Evolutionary conservation across 805 yeast species (phyloP).

Genomic region (Ogataea dorogensis): DNA sequence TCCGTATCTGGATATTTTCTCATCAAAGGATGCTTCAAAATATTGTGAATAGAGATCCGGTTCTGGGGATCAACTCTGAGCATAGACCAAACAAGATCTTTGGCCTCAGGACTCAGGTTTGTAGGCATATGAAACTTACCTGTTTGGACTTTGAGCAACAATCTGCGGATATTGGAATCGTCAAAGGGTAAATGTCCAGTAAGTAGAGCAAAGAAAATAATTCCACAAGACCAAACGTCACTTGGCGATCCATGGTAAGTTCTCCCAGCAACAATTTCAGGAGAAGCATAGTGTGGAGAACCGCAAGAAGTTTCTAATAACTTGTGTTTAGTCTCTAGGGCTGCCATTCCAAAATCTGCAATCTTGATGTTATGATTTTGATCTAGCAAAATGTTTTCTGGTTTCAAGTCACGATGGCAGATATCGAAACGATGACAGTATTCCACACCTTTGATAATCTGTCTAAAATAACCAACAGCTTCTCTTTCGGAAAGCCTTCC

Average conservation of each 20-base stretch:
- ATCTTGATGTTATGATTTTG: constrained; percentile 64
- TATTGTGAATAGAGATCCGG: constrained; percentile 66
- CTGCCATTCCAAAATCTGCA: constrained; percentile 91
- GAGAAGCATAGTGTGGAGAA: constrained; percentile 87
- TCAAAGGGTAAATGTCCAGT: constrained; percentile 85
- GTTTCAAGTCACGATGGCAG: constrained; percentile 79
- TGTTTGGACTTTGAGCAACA: constrained; percentile 71
- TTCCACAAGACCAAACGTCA: constrained; percentile 89
- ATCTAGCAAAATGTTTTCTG: constrained; percentile 74
- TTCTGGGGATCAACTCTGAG: constrained; percentile 66
- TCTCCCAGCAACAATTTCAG: constrained; percentile 77
- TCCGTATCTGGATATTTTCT: constrained; percentile 48
- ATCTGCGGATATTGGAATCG: constrained; percentile 72
- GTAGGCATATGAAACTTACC: constrained; percentile 74
- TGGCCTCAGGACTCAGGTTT: constrained; percentile 61
- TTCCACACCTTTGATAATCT: constrained; percentile 73
- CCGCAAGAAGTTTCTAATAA: constrained; percentile 81
- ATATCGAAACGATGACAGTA: constrained; percentile 81
- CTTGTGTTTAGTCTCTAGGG: constrained; percentile 68
- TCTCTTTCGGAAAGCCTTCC: constrained; percentile 72
- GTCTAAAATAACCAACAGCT: constrained; percentile 75
- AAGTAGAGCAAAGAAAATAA: constrained; percentile 70
- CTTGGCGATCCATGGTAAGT: constrained; percentile 82
- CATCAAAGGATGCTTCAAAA: constrained; percentile 58
- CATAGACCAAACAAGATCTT: constrained; percentile 63